These are phyloP conservation scores for Aegilops sharonensis DNA, from an alignment of 176 grass and related monocot species.

Conservation along the genomic window DNA sequence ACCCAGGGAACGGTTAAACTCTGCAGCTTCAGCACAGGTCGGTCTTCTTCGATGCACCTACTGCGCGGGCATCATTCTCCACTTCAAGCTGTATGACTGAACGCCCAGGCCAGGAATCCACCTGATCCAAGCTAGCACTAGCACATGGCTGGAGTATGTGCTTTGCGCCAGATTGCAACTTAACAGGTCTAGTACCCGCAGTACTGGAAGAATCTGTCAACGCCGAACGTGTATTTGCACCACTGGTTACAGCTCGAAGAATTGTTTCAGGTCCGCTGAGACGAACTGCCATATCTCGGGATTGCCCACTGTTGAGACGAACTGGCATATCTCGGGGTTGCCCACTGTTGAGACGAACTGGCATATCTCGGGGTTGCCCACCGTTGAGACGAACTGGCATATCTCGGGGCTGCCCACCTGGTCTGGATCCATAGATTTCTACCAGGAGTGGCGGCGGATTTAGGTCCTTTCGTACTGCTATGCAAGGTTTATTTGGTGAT, in stretches of 20 bases:
- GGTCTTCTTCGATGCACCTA: constrained; percentile 17
- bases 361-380: constrained; percentile 13
- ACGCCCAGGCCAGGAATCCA: constrained; percentile 36
- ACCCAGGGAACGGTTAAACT: not conserved
- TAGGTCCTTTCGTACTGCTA: constrained; percentile 16
- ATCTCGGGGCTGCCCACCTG: constrained; percentile 20
- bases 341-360: constrained; percentile 1
- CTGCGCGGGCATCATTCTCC: constrained; percentile 21
- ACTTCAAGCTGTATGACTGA: constrained; percentile 31
- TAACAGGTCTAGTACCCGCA: constrained; percentile 38
- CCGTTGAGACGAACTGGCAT: not conserved
- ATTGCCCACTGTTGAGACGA: not conserved
- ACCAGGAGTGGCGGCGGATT: not conserved
- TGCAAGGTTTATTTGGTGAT: constrained; percentile 40
- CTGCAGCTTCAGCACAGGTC: constrained; percentile 17
- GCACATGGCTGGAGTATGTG: constrained; percentile 41
- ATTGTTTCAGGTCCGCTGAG: constrained; percentile 15
- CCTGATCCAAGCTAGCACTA: constrained; percentile 34
- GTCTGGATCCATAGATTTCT: constrained; percentile 16
- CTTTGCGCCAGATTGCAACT: constrained; percentile 53
- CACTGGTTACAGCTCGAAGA: constrained; percentile 3
- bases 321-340: constrained; percentile 12
- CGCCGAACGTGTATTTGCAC: not conserved
- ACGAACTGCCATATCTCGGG: not conserved
- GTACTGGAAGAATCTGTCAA: constrained; percentile 9